Conservation (phyloP, 169 alveolate genomes). For the Cryptosporidium baileyi region DNA sequence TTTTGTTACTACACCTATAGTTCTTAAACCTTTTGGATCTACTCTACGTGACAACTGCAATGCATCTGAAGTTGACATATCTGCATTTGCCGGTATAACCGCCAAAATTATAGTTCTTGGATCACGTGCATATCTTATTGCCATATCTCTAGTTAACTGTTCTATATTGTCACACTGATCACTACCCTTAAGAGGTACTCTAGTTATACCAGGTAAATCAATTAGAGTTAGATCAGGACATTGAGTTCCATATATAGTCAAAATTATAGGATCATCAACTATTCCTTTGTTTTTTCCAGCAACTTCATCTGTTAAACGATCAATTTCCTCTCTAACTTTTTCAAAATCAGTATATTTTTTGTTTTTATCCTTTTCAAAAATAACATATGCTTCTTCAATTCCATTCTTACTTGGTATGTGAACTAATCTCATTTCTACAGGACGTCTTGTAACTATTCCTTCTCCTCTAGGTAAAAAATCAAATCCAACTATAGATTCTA, state of each 20-base stretch:
- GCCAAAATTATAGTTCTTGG: constrained; percentile 96
- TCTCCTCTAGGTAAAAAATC: constrained; percentile 98
- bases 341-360: constrained; percentile 88
- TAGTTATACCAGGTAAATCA: constrained; percentile 99
- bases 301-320: constrained; percentile 87
- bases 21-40: constrained; percentile 95
- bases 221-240: constrained; percentile 97
- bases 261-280: constrained; percentile 95
- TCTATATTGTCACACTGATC: constrained; percentile 96
- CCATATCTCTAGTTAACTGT: constrained; percentile 92
- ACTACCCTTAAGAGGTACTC: constrained; percentile 94
- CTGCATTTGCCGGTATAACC: constrained; percentile 97
- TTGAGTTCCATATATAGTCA: constrained; percentile 93
- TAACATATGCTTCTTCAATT: constrained; percentile 75
- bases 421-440: constrained; percentile 94
- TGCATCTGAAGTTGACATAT: constrained; percentile 97
- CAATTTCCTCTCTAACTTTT: constrained; percentile 89
- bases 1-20: constrained; percentile 95
- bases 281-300: constrained; percentile 94
- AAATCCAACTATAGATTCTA: constrained; percentile 96
- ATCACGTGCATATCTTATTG: constrained; percentile 90
- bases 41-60: constrained; percentile 94
- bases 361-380: constrained; percentile 79
- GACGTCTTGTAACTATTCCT: constrained; percentile 98
- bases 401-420: constrained; percentile 84